Evolutionary conservation across 2,329 filamentous ascomycete genomes (phyloP).

Genomic region (Talaromyces sp.): DNA sequence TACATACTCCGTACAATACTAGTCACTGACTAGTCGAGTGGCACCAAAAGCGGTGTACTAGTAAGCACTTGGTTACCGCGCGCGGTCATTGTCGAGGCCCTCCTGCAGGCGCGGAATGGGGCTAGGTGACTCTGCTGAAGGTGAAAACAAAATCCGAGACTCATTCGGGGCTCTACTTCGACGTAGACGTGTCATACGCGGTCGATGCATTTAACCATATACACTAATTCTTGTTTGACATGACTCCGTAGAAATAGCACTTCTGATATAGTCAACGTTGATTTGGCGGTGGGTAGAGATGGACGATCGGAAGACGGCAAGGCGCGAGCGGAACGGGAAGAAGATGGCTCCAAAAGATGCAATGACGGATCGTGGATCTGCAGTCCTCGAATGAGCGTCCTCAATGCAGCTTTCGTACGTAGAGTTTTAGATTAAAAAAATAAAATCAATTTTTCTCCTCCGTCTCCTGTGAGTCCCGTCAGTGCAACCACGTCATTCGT

Average conservation of each 20-base stretch:
- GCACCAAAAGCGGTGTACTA: conserved; percentile 16
- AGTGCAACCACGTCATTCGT: conserved; percentile 12
- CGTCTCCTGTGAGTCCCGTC: neutral
- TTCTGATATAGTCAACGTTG: neutral
- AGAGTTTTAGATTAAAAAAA: neutral
- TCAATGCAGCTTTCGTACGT: neutral
- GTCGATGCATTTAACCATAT: neutral
- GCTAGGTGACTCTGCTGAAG: neutral
- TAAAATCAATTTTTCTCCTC: neutral
- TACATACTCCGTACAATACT: neutral
- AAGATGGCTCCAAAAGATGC: conserved; percentile 8
- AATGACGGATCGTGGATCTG: conserved; percentile 16
- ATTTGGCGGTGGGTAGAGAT: neutral
- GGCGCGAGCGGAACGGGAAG: conserved; percentile 16
- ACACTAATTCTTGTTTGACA: neutral
- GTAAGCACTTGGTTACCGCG: conserved; percentile 7
- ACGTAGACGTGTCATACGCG: neutral
- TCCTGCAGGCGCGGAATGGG: conserved; percentile 17
- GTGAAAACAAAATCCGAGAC: neutral
- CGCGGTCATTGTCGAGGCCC: conserved; percentile 5
- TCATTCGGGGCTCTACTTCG: neutral
- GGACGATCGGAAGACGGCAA: conserved; percentile 15
- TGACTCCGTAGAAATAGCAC: neutral
- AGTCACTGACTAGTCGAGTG: neutral
- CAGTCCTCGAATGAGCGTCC: conserved; percentile 13